Conservation (phyloP, 108 stramenopile species). For the Nitzschia putrida region DNA sequence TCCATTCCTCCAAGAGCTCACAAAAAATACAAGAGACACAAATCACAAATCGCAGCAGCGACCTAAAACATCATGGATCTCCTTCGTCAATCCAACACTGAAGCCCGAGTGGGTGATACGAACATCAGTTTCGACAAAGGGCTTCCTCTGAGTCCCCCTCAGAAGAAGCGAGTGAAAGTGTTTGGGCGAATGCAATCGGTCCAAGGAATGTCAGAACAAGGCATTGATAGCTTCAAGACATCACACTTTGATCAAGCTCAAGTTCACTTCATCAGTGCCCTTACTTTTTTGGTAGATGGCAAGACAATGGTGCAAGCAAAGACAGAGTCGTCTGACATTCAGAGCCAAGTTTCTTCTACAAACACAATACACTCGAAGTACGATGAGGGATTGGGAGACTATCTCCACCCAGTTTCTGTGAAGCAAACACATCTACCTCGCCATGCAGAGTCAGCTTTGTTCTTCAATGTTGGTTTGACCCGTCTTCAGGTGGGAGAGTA, state of each 20-base stretch:
- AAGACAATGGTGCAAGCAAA: neutral
- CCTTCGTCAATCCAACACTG: too few species aligned
- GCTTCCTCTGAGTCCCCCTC: neutral
- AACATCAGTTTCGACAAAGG: too few species aligned
- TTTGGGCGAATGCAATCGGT: slow-evolving; percentile 24
- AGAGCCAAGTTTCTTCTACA: neutral
- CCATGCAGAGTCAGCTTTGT: slow-evolving; percentile 41
- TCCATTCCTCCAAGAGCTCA: too few species aligned
- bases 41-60: too few species aligned
- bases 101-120: too few species aligned
- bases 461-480: slow-evolving; percentile 65
- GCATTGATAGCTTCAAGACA: slow-evolving; percentile 22
- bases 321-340: neutral
- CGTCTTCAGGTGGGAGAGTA: slow-evolving; percentile 46
- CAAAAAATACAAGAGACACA: too few species aligned
- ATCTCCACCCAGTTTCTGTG: slow-evolving; percentile 40
- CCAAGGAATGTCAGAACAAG: slow-evolving; percentile 22
- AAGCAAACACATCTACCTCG: slow-evolving; percentile 27
- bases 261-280: slow-evolving; percentile 31
- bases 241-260: slow-evolving; percentile 27
- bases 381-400: slow-evolving; percentile 49
- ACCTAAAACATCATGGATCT: too few species aligned
- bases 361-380: slow-evolving; percentile 25
- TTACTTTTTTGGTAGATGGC: neutral
- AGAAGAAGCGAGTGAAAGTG: slow-evolving; percentile 29